Evolutionary conservation across 2,329 filamentous ascomycete genomes (phyloP).

Genomic region (Monilinia fructicola): DNA sequence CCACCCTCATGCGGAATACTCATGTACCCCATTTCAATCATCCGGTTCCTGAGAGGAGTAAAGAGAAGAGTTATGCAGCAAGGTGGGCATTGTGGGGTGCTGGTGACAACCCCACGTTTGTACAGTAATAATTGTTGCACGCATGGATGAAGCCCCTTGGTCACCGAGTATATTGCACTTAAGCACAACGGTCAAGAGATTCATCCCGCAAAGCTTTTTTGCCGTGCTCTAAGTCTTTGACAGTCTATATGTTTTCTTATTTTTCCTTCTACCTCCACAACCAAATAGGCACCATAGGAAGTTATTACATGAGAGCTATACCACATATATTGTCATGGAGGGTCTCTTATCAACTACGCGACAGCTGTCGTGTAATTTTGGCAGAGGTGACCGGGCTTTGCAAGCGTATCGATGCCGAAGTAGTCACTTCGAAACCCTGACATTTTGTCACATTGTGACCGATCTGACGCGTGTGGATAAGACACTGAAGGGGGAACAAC

Average conservation of each 20-base stretch:
- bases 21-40: not conserved
- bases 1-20: slow-evolving; percentile 1
- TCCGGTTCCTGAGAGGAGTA: not conserved
- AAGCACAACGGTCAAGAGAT: slow-evolving; percentile 16
- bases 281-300: not conserved
- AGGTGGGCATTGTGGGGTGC: slow-evolving; percentile 7
- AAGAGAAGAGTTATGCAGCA: slow-evolving; percentile 11
- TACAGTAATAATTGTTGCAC: slow-evolving; percentile 1
- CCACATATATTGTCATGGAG: not conserved
- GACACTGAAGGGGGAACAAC: not conserved
- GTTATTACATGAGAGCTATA: not conserved
- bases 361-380: slow-evolving; percentile 1
- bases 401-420: slow-evolving; percentile 8
- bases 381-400: not conserved
- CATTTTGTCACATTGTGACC: slow-evolving; percentile 18
- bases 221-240: not conserved
- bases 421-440: slow-evolving; percentile 5
- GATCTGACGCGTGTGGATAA: slow-evolving; percentile 7
- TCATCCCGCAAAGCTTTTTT: slow-evolving; percentile 3
- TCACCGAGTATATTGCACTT: not conserved
- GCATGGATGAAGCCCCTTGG: not conserved
- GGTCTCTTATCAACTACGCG: not conserved
- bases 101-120: slow-evolving; percentile 10
- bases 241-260: not conserved
- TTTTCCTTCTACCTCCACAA: not conserved